Percentiles rank a stretch among this genome's conserved stretches.
phyloP scores from a whole-genome alignment of 495 filamentous ascomycete species.

The Amphirosellinia nigrospora region DNA sequence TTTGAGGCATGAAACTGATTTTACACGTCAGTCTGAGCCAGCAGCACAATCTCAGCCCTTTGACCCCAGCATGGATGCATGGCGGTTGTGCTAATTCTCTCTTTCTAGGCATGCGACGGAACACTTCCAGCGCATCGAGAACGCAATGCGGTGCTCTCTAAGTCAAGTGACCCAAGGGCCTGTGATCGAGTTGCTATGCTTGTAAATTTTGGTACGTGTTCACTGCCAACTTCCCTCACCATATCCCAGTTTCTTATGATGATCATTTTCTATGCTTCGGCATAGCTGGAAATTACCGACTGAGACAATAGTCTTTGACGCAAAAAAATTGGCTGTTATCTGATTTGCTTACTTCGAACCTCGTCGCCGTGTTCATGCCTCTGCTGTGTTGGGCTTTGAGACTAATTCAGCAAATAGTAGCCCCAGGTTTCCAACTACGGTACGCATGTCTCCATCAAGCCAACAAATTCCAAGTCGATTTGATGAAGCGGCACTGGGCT shows the following conservation, averaged over 20 bases:
- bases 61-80: constrained; percentile 8
- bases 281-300: constrained; percentile 99
- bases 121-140: background rate
- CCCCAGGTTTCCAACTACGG: constrained; percentile 11
- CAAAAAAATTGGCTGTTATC: constrained; percentile 86
- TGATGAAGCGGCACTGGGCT: constrained; percentile 99
- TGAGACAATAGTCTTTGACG: constrained; percentile 80
- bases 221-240: background rate
- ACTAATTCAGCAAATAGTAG: constrained; percentile 19
- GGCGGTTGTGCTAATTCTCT: constrained; percentile 33
- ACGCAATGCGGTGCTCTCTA: too few species aligned
- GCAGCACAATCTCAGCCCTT: constrained; percentile 1
- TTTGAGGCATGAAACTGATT: constrained; percentile 88
- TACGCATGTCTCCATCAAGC: constrained; percentile 10
- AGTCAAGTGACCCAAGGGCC: constrained; percentile 4
- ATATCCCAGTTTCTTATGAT: constrained; percentile 62
- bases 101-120: constrained; percentile 27
- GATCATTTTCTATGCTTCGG: constrained; percentile 74
- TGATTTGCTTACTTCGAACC: constrained; percentile 60
- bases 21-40: constrained; percentile 99
- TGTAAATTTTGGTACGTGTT: constrained; percentile 14
- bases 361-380: background rate
- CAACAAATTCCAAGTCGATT: constrained; percentile 39
- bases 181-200: background rate
- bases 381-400: background rate